Percentiles rank a stretch among this genome's conserved stretches.
phyloP scores from a whole-genome alignment of 2,329 filamentous ascomycete species.

The Fusarium temperatum region DNA sequence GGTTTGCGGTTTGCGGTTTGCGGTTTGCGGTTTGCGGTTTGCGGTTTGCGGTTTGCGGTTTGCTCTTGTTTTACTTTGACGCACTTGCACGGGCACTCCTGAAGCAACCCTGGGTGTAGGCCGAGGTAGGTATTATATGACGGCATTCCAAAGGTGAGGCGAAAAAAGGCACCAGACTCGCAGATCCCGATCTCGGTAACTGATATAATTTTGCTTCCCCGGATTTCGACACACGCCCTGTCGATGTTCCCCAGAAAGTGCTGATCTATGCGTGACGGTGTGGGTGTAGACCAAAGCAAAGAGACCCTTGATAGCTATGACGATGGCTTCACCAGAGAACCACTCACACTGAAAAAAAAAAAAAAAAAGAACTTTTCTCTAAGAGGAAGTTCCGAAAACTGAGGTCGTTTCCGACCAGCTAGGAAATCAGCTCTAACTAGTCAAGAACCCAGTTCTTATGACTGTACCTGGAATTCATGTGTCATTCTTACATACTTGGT shows the following conservation, averaged over 20 bases:
- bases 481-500: slow-evolving; percentile 10
- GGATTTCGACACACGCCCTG: slow-evolving; percentile 29
- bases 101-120: slow-evolving; percentile 16
- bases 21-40: too few species aligned
- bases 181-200: slow-evolving; percentile 30
- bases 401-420: neutral
- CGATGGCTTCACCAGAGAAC: slow-evolving; percentile 23
- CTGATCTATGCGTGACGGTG: slow-evolving; percentile 15
- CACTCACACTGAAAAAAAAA: neutral
- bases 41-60: neutral
- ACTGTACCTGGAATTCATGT: slow-evolving; percentile 14
- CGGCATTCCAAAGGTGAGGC: slow-evolving; percentile 18
- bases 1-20: too few species aligned
- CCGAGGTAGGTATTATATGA: slow-evolving; percentile 3
- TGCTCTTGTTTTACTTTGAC: slow-evolving; percentile 1
- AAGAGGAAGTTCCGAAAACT: slow-evolving; percentile 15
- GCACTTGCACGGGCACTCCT: neutral
- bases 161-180: slow-evolving; percentile 5
- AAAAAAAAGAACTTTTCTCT: neutral
- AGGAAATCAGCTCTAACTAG: neutral
- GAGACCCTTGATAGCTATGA: slow-evolving; percentile 8
- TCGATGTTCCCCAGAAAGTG: slow-evolving; percentile 25
- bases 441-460: neutral
- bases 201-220: slow-evolving; percentile 23
- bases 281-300: slow-evolving; percentile 20